Conservation (phyloP, 345 rosid species). For the Brassica cretica region DNA sequence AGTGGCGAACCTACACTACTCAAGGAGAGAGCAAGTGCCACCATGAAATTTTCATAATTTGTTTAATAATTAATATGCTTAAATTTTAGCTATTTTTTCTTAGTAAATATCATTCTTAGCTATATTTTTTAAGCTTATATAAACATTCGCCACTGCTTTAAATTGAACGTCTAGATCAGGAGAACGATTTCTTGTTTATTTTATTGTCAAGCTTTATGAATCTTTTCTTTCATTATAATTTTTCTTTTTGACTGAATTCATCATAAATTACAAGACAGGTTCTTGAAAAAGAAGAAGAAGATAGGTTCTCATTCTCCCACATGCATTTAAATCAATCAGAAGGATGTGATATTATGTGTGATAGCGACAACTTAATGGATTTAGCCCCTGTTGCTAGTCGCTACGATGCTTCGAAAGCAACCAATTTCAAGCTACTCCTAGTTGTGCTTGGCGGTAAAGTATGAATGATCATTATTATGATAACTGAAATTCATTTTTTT, state of each 20-base stretch:
- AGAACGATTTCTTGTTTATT: not conserved
- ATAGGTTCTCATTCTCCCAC: slow-evolving; percentile 22
- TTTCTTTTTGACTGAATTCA: not conserved
- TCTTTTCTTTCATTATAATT: not conserved
- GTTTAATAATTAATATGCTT: no score
- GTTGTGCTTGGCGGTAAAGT: not conserved
- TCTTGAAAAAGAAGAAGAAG: slow-evolving; percentile 2
- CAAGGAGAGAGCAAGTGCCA: no score
- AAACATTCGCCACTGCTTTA: not conserved
- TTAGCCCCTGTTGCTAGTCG: slow-evolving; percentile 11
- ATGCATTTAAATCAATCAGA: slow-evolving; percentile 11
- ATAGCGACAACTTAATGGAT: slow-evolving; percentile 25
- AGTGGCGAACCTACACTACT: no score
- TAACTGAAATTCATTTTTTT: no score
- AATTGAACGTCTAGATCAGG: not conserved
- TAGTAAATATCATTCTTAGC: no score
- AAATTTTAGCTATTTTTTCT: no score
- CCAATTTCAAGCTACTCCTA: slow-evolving; percentile 9
- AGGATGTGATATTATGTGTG: slow-evolving; percentile 1
- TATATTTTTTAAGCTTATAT: no score
- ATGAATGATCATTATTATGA: not conserved
- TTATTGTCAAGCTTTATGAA: not conserved
- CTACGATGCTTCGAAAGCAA: slow-evolving; percentile 19
- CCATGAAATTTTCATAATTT: no score
- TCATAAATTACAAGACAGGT: not conserved